Evolutionary conservation across 2,329 filamentous ascomycete genomes (phyloP), one percentile per base, ranked within the genome.

Genomic region (Coniochaeta hoffmannii): DNA sequence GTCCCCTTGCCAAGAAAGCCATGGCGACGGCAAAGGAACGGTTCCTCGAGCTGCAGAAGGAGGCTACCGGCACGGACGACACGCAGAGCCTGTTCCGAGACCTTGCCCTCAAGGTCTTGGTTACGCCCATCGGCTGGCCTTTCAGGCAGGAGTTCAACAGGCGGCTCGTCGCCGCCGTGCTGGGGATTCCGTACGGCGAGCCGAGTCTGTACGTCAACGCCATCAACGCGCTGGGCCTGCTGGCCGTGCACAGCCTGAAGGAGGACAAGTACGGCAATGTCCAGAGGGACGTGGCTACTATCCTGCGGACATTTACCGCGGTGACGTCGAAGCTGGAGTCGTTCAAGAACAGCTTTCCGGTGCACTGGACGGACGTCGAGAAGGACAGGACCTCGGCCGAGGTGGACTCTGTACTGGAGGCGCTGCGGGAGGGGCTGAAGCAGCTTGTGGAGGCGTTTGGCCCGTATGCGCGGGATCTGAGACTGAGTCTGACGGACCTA

Each of bases 201-300:
- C 74, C 83, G 1, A 82, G 81, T 30, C 73, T 87, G 15, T 86
- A 90, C 61, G 71, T 88, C 53, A 85, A 93, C 66, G 87, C 89
- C 1, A 77, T 86, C n/a, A 83, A 85, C 57, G 81, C 87, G 0
- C 73, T 94, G 36, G 83, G 82, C 12, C 78, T 80, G 52, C 77
- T 97, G 28, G 81, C 89, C 0, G 80, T 90, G 4, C 81, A 81
- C 59, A 93, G 88, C 69, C 72, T 97, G 54, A 75, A 76, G 3
- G 92, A 97, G 69, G 93, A 97, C 67, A 80, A 80, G 50, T 94
- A 85, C 65, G 93, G 93, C 14, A 88, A 89, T 62, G 93, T 95
- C n/a, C 87, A 95, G 61, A 79, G 85, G 44, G 89, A 94, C 60
- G 84, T 97, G 2, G 83, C 88, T 1, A 73, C 73, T 51, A 86